Conservation (phyloP, 805 yeast genomes). For the Candida quercuum region DNA sequence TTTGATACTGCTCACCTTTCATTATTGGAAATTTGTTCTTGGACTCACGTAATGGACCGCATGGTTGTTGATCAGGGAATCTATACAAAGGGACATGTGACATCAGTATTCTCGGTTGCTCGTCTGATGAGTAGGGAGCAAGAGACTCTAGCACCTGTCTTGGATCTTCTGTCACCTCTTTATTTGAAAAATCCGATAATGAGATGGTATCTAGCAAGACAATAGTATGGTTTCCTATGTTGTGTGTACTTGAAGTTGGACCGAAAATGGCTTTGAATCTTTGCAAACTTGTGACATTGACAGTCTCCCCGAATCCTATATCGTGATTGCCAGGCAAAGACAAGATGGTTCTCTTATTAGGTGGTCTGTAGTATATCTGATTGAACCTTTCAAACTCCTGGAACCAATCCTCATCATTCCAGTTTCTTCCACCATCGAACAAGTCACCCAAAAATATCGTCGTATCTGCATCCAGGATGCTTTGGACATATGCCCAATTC, state of each 20-base stretch:
- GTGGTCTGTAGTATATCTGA: conserved; percentile 53
- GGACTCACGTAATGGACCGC: conserved; percentile 79
- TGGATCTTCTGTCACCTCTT: conserved; percentile 42
- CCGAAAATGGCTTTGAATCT: conserved; percentile 77
- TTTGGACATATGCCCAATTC: conserved; percentile 60
- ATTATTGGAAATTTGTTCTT: conserved; percentile 57
- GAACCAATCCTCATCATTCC: conserved; percentile 69
- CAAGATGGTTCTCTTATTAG: conserved; percentile 37
- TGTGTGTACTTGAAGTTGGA: conserved; percentile 45
- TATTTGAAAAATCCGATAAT: conserved; percentile 52
- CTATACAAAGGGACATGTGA: conserved; percentile 88
- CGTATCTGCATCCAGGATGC: conserved; percentile 63
- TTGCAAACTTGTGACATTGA: conserved; percentile 47
- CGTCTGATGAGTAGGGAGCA: conserved; percentile 18
- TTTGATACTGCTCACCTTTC: conserved; percentile 83
- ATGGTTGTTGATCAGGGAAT: conserved; percentile 50
- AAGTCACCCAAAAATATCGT: conserved; percentile 84
- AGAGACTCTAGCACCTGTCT: conserved; percentile 43
- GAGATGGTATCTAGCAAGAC: conserved; percentile 83
- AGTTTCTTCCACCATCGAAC: conserved; percentile 91
- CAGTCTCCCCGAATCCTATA: conserved; percentile 83
- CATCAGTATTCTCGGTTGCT: conserved; percentile 60
- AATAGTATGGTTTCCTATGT: conserved; percentile 64
- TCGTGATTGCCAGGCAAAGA: conserved; percentile 93
- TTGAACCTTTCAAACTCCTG: conserved; percentile 67